A percentile compares a stretch with the other conserved stretches of the same genome.
Evolutionary conservation across 139 green algal genomes (phyloP).

Genomic region (Chlorella vulgaris): DNA sequence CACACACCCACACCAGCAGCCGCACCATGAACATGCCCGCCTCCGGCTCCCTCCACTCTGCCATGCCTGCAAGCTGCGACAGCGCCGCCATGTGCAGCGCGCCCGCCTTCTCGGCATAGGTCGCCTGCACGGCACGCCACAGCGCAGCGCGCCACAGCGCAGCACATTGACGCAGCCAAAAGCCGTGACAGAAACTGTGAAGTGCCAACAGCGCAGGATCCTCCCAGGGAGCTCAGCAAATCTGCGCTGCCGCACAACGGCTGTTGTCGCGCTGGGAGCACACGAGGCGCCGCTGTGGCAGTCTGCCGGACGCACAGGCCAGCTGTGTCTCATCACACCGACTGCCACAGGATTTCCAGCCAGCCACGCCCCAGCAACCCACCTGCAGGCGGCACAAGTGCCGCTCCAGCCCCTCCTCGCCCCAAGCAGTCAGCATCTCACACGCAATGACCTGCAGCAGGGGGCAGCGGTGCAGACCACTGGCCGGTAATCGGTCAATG

Average conservation of each 20-base stretch:
- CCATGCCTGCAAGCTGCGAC: background rate
- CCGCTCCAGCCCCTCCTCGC: conserved; percentile 34
- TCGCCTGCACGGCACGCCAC: conserved; percentile 33
- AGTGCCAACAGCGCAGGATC: too few species aligned
- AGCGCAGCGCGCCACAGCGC: background rate
- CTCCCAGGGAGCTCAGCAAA: too few species aligned
- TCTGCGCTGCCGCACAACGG: too few species aligned
- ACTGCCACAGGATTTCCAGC: too few species aligned
- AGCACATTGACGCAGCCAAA: too few species aligned
- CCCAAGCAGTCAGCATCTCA: conserved; percentile 42
- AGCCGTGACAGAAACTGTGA: too few species aligned
- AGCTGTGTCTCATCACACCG: too few species aligned
- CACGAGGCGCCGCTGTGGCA: too few species aligned
- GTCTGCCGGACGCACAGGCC: too few species aligned
- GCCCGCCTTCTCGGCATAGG: conserved; percentile 31
- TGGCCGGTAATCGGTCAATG: too few species aligned
- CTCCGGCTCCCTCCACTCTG: background rate
- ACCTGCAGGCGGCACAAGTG: conserved; percentile 23
- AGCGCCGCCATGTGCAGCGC: conserved; percentile 26
- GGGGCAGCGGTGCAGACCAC: background rate
- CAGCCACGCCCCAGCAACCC: too few species aligned
- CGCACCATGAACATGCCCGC: conserved; percentile 39
- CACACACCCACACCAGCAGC: background rate
- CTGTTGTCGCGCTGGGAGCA: too few species aligned
- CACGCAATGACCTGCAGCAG: conserved; percentile 33